A percentile compares a stretch with the other conserved stretches of the same genome.
phyloP scores from a whole-genome alignment of 148 eudicot species.

The Vaccinium darrowii region DNA sequence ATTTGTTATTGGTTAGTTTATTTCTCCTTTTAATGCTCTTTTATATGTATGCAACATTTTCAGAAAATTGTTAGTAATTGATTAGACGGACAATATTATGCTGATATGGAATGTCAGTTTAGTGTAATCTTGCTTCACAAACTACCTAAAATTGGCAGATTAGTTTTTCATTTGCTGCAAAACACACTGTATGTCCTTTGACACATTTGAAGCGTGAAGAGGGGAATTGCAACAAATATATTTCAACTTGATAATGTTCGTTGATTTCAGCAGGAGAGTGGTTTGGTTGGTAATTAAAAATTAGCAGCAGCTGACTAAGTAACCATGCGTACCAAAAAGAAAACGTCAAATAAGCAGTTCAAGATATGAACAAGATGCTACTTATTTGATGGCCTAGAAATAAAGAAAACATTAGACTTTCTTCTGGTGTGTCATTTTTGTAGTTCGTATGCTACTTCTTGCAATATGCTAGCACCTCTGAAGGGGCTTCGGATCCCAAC shows the following conservation, averaged over 20 bases:
- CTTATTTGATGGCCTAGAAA: background rate
- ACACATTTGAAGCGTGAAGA: background rate
- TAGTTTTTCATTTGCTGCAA: conserved; percentile 1
- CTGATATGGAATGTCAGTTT: background rate
- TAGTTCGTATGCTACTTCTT: background rate
- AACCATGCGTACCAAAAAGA: background rate
- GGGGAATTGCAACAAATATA: background rate
- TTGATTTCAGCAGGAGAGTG: background rate
- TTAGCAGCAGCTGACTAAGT: background rate
- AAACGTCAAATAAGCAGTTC: background rate
- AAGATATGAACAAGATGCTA: background rate
- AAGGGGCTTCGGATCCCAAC: background rate
- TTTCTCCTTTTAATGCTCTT: background rate
- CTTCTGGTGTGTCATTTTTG: background rate
- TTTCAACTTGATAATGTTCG: background rate
- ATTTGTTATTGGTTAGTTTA: background rate
- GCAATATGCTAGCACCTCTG: background rate
- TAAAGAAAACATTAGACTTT: background rate
- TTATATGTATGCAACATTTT: background rate
- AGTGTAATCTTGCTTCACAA: background rate
- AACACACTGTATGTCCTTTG: background rate
- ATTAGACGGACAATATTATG: background rate
- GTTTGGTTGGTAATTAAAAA: background rate
- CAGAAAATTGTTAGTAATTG: background rate
- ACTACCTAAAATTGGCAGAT: background rate